phyloP scores from a whole-genome alignment of 805 yeast species.

The Nakazawaea anatomiae region DNA sequence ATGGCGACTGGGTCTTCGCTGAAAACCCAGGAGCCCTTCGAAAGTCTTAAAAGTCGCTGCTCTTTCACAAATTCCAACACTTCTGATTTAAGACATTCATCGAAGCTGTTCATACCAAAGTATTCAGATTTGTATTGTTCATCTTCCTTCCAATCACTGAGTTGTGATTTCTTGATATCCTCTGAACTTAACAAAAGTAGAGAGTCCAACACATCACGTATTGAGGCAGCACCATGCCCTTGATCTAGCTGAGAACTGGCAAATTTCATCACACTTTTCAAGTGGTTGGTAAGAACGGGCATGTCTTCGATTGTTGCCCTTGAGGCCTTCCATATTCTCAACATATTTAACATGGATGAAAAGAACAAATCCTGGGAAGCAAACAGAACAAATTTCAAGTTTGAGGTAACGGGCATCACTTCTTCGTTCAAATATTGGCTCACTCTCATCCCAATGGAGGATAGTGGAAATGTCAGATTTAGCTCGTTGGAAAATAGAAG shows the following conservation, averaged over 20 bases:
- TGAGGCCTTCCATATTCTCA: conserved; percentile 62
- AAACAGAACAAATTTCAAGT: conserved; percentile 33
- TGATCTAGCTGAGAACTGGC: conserved; percentile 17
- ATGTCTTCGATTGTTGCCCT: conserved; percentile 48
- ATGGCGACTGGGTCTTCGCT: conserved; percentile 44
- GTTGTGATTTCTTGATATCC: conserved; percentile 50
- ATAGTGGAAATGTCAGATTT: conserved; percentile 44
- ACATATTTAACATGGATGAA: conserved; percentile 48
- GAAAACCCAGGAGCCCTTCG: conserved; percentile 79
- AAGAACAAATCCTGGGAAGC: conserved; percentile 52
- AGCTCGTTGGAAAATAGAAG: conserved; percentile 51
- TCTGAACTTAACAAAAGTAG: conserved; percentile 38
- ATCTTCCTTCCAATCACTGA: conserved; percentile 30
- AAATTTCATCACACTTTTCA: conserved; percentile 29
- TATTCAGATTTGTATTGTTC: conserved; percentile 39
- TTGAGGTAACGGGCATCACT: conserved; percentile 17
- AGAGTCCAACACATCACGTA: conserved; percentile 35
- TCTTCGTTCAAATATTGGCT: conserved; percentile 19
- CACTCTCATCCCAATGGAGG: conserved; percentile 27
- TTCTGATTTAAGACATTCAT: conserved; percentile 44
- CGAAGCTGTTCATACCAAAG: conserved; percentile 39
- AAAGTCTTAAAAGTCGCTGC: conserved; percentile 64
- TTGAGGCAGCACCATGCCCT: conserved; percentile 4
- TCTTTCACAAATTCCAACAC: conserved; percentile 68
- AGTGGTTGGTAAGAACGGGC: conserved; percentile 40